Evolutionary conservation across 1,284 basidiomycete species (phyloP), one percentile per base, ranked within the genome.

Genomic region (Boletellus sp.): DNA sequence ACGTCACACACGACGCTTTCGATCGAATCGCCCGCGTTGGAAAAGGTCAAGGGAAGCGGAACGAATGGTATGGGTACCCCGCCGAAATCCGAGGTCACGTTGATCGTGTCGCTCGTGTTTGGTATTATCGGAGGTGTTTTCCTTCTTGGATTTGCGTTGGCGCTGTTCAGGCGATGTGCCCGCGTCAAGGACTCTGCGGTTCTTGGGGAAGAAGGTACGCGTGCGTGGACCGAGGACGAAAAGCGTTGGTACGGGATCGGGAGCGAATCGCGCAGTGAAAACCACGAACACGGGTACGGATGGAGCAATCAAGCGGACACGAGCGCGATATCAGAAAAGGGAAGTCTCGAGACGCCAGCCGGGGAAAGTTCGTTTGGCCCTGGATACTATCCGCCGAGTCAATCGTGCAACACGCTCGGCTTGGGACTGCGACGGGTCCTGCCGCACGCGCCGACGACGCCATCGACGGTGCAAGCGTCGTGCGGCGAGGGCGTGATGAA

Each of bases 181-280:
- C 73, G 72, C 47, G 79, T 83, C 35, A 72, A 76, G 45, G 86
- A 86, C 60, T 75, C 79, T 1, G 85, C 79, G 6, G 52, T 82
- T n/a, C 64, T 70, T 5, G 82, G 79, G 16, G 81, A 83, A 58
- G 80, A 80, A 59, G 84, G 78, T 8, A 66, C 68, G 32, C 71
- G 70, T 32, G 77, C 73, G 3, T 84, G 76, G 77, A 79, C 78
- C 19, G 80, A 81, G 47, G 79, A 79, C 50, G 86, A 89, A 55
- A 78, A 76, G 56, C 76, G 73, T 59, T 88, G 83, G 82, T 86
- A 88, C 60, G 82, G 83, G 18, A 69, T 85, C 49, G 75, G 70
- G 15, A 70, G 69, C 57, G 70, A 72, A 24, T 71, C 65, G 21
- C 60, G 52, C 56, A 56, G 61, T 46, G 43, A 39, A 32, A 52